Evolutionary conservation across 1,284 basidiomycete species (phyloP), one percentile per base, ranked within the genome.

Genomic region (Ustilago curta): DNA sequence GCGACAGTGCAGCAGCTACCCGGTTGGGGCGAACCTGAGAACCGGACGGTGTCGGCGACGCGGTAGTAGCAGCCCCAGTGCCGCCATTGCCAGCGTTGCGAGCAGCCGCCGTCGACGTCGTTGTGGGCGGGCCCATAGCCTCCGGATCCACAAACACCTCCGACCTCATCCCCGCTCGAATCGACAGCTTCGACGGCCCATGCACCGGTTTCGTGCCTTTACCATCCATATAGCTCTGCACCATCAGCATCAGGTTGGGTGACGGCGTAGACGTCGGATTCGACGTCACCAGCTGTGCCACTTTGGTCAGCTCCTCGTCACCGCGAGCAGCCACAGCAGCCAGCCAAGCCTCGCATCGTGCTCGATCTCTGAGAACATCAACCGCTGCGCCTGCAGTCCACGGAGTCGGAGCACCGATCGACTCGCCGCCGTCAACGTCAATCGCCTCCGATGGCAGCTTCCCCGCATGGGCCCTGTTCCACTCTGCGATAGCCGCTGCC

Each of bases 141-240:
- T 70, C 68, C n/a, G 61, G 68, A 44, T 70, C 68, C 23, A 52
- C 48, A 50, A 70, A 70, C n/a, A 23, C 27, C 3, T 35, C 48
- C 19, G 58, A 16, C 21, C 51, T 44, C 47, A 68, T 55, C 12
- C 57, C 51, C 0, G 64, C 49, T 16, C 39, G 42, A 29, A 73
- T 61, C 27, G 65, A 59, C 31, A 68, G 57, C 57, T 64, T 62
- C 16, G 64, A 57, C 7, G 57, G 51, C 8, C 19, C 53, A 14
- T 67, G 62, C 8, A 18, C 51, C 1, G 70, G 63, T 4, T 29
- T 49, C 5, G 35, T 16, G 14, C 60, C 59, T 21, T 25, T 48
- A 3, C 57, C 68, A 6, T 70, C 68, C n/a, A 60, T 32, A 16
- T n/a, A 57, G 31, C 48, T 55, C 61, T 70, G 68, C 39, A 64